These are phyloP conservation scores for Teratosphaeria zuluensis DNA, from an alignment of 2,329 filamentous ascomycete genomes.

Conservation along the genomic window DNA sequence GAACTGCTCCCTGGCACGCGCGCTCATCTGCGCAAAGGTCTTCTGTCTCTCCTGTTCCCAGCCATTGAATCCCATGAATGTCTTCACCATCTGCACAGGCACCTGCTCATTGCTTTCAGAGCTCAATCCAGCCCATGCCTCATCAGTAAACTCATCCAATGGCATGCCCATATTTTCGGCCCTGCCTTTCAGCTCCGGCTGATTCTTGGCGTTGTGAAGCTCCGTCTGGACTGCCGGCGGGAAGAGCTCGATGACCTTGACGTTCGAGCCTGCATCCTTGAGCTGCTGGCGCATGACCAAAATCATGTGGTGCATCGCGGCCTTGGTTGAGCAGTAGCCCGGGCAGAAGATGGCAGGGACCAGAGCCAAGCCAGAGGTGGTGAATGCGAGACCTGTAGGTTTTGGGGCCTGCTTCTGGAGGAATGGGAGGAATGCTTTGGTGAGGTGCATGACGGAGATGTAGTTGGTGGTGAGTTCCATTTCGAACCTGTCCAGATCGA, in stretches of 20 bases:
- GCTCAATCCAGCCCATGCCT: constrained; percentile 37
- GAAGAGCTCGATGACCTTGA: constrained; percentile 47
- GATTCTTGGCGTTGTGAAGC: constrained; percentile 45
- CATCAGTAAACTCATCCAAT: constrained; percentile 41
- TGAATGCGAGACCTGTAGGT: constrained; percentile 37
- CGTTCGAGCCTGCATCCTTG: constrained; percentile 33
- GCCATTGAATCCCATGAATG: constrained; percentile 33
- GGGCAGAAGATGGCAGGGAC: constrained; percentile 39
- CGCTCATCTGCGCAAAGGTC: constrained; percentile 23
- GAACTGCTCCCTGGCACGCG: constrained; percentile 1
- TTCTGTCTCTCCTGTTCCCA: constrained; percentile 40
- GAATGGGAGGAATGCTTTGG: constrained; percentile 41
- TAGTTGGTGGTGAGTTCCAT: constrained; percentile 45
- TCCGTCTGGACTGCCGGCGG: constrained; percentile 50
- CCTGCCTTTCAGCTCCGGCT: constrained; percentile 38
- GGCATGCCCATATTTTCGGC: constrained; percentile 46
- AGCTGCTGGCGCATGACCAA: constrained; percentile 44
- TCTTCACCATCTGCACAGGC: constrained; percentile 36
- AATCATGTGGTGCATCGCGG: constrained; percentile 46
- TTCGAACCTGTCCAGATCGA: constrained; percentile 36
- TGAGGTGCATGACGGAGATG: constrained; percentile 39
- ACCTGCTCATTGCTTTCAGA: constrained; percentile 43
- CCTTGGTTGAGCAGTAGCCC: constrained; percentile 48
- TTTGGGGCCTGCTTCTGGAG: constrained; percentile 35
- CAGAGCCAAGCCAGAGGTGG: constrained; percentile 42